phyloP scores from a whole-genome alignment of 768 basidiomycete species.

The Leccinum uliginosum region DNA sequence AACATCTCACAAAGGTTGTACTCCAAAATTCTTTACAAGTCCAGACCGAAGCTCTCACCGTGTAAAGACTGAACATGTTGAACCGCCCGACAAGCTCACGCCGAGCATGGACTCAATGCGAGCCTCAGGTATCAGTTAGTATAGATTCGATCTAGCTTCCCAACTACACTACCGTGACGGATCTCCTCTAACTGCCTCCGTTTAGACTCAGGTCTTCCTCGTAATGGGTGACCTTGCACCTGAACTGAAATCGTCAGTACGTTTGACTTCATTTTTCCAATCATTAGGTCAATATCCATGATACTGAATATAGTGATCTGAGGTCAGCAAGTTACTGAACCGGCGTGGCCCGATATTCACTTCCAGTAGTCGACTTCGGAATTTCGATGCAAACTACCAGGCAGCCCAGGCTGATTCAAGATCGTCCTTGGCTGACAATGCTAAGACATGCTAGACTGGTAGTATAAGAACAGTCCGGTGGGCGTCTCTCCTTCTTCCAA shows the following conservation, averaged over 20 bases:
- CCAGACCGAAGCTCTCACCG: neutral
- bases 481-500: conserved; percentile 26
- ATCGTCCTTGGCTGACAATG: conserved; percentile 16
- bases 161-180: neutral
- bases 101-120: neutral
- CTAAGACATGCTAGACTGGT: conserved; percentile 10
- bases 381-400: conserved; percentile 12
- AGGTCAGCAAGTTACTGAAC: neutral
- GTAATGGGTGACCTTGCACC: neutral
- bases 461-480: conserved; percentile 20
- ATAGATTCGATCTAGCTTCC: neutral
- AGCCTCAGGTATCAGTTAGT: neutral
- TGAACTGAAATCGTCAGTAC: neutral
- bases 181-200: neutral
- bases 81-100: neutral
- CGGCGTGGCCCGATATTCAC: neutral
- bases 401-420: conserved; percentile 7
- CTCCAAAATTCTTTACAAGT: neutral
- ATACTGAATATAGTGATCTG: neutral
- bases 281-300: neutral
- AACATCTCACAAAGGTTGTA: too few relatives aligned
- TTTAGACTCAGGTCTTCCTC: neutral
- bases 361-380: neutral
- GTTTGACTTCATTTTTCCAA: neutral
- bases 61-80: neutral